These are phyloP conservation scores for Diplodia sapinea DNA, from an alignment of 2,329 filamentous ascomycete species.

Conservation along the genomic window DNA sequence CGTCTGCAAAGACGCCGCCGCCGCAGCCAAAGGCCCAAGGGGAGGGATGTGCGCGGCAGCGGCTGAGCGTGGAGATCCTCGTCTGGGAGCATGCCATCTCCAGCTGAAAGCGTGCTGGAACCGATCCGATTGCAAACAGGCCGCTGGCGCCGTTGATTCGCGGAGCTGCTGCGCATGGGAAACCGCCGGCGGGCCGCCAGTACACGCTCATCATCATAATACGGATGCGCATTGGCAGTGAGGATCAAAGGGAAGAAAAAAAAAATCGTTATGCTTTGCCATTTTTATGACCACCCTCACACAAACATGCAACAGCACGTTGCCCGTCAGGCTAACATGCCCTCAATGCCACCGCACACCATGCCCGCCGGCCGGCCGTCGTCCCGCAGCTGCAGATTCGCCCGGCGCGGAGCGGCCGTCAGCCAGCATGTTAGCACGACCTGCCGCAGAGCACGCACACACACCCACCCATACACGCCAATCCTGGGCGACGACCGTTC, in stretches of 20 bases:
- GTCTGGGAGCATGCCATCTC: conserved; percentile 10
- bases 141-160: conserved; percentile 18
- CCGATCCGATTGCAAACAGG: conserved; percentile 22
- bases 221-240: neutral
- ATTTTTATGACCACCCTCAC: neutral
- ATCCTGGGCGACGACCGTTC: conserved; percentile 2
- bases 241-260: neutral
- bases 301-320: neutral
- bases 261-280: neutral
- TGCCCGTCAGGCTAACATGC: neutral
- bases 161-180: conserved; percentile 2
- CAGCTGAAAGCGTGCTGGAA: conserved; percentile 17
- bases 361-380: conserved; percentile 21
- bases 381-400: conserved; percentile 28
- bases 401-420: conserved; percentile 28
- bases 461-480: neutral
- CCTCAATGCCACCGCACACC: neutral
- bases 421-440: conserved; percentile 1
- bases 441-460: neutral
- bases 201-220: conserved; percentile 1
- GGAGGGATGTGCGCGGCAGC: conserved; percentile 26
- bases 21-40: conserved; percentile 13
- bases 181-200: conserved; percentile 1
- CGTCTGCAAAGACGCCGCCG: conserved; percentile 9
- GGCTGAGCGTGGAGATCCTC: conserved; percentile 24